Evolutionary conservation across 805 yeast species (phyloP).

Genomic region (Wickerhamomyces chambardii): DNA sequence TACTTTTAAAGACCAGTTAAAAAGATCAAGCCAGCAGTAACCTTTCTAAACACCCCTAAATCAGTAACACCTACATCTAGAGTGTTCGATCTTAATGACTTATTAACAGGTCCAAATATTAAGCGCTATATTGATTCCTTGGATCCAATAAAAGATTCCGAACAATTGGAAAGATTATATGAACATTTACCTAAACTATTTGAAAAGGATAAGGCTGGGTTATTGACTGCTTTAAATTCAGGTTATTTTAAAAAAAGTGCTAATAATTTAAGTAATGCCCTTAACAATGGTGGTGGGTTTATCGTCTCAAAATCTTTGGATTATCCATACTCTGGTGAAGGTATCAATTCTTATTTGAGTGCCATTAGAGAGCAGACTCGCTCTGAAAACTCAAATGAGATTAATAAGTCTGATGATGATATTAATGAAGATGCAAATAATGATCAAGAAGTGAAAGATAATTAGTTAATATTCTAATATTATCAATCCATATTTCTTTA

Average conservation of each 20-base stretch:
- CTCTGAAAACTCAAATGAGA: neutral
- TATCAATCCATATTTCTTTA: too few relatives aligned
- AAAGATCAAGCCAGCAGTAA: neutral
- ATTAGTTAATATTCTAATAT: too few relatives aligned
- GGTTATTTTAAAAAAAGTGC: conserved; percentile 38
- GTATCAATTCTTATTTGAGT: conserved; percentile 37
- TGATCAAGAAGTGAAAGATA: too few relatives aligned
- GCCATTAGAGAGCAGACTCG: conserved; percentile 26
- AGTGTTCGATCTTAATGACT: conserved; percentile 10
- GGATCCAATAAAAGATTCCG: too few relatives aligned
- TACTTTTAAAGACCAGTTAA: too few relatives aligned
- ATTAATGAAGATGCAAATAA: too few relatives aligned
- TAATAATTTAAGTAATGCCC: conserved; percentile 30
- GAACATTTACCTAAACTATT: conserved; percentile 32
- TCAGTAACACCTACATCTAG: neutral
- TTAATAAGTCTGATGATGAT: too few relatives aligned
- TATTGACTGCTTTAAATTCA: conserved; percentile 34
- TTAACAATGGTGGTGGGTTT: conserved; percentile 38
- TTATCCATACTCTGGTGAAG: conserved; percentile 45
- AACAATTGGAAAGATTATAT: conserved; percentile 26
- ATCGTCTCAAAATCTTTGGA: conserved; percentile 39
- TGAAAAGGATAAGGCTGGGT: conserved; percentile 25
- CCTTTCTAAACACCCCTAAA: too few relatives aligned
- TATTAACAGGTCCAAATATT: conserved; percentile 8
- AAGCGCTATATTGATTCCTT: conserved; percentile 8